Percentiles rank a stretch among this genome's conserved stretches.
phyloP scores from a whole-genome alignment of 2,329 filamentous ascomycete species.

The Scortechinia acanthostroma region DNA sequence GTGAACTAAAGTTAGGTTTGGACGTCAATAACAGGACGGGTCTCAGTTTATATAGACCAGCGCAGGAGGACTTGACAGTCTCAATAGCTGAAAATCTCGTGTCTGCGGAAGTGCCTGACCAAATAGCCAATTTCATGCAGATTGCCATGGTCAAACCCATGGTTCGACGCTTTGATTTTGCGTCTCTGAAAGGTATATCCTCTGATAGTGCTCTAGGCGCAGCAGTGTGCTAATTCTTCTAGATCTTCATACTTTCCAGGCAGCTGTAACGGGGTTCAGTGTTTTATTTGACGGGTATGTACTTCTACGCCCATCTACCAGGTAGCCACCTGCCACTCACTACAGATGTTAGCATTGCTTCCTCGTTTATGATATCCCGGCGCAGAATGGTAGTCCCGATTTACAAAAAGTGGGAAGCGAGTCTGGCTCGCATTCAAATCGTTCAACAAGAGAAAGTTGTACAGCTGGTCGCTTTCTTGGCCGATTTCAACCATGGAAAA shows the following conservation, averaged over 20 bases:
- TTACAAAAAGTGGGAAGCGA: conserved; percentile 54
- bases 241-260: conserved; percentile 47
- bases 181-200: conserved; percentile 10
- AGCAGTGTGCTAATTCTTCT: not conserved
- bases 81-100: conserved; percentile 38
- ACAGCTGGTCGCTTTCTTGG: conserved; percentile 52
- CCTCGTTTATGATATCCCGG: conserved; percentile 46
- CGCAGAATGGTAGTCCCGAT: conserved; percentile 52
- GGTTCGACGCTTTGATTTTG: conserved; percentile 37
- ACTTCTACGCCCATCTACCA: not conserved
- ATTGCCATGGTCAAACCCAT: conserved; percentile 35
- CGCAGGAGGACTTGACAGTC: conserved; percentile 45
- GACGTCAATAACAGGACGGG: conserved; percentile 25
- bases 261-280: conserved; percentile 46
- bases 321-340: not conserved
- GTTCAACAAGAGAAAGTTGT: conserved; percentile 41
- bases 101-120: conserved; percentile 29
- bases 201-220: no score
- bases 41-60: conserved; percentile 36
- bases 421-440: conserved; percentile 43
- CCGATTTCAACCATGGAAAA: conserved; percentile 48
- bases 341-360: conserved; percentile 32
- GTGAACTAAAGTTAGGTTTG: conserved; percentile 28
- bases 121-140: conserved; percentile 35
- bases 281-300: conserved; percentile 32